A percentile compares a stretch with the other conserved stretches of the same genome.
Conservation (phyloP, 805 yeast genomes). For the Saccharomycopsis synnaedendra region DNA sequence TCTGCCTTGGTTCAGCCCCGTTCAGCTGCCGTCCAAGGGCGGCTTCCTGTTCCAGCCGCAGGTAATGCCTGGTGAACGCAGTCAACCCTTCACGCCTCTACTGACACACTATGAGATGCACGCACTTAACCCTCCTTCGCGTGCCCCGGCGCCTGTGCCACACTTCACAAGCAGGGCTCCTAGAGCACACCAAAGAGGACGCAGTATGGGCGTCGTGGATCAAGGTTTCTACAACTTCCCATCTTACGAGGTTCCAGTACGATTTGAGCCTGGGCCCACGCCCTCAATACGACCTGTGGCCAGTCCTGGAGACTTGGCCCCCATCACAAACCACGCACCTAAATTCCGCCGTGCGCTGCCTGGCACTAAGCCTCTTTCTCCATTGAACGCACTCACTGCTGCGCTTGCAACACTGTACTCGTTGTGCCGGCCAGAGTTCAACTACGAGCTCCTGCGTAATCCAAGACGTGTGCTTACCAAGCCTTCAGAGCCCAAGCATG, state of each 20-base stretch:
- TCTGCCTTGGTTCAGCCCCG: constrained; percentile 10
- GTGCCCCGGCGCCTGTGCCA: constrained; percentile 33
- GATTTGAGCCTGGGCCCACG: no score
- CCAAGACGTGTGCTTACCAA: constrained; percentile 90
- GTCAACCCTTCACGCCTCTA: constrained; percentile 22
- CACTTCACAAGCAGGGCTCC: constrained; percentile 22
- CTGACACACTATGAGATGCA: constrained; percentile 39
- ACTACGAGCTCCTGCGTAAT: constrained; percentile 72
- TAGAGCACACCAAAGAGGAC: constrained; percentile 12
- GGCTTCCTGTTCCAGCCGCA: no score
- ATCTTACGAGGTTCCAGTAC: no score
- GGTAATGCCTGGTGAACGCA: no score
- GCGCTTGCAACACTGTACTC: constrained; percentile 71
- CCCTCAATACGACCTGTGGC: no score
- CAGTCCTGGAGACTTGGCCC: constrained; percentile 23
- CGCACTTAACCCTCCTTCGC: constrained; percentile 29
- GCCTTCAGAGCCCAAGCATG: constrained; percentile 72
- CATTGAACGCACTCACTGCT: constrained; percentile 68
- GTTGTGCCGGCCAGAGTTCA: constrained; percentile 76
- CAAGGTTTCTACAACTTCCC: neutral
- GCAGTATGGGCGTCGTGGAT: constrained; percentile 11
- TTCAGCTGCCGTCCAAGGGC: constrained; percentile 9
- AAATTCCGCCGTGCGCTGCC: constrained; percentile 62
- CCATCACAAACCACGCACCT: constrained; percentile 49
- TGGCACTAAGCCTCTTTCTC: constrained; percentile 54